These are phyloP conservation scores for Caloboletus firmus DNA, from an alignment of 1,284 basidiomycete species.

Conservation along the genomic window DNA sequence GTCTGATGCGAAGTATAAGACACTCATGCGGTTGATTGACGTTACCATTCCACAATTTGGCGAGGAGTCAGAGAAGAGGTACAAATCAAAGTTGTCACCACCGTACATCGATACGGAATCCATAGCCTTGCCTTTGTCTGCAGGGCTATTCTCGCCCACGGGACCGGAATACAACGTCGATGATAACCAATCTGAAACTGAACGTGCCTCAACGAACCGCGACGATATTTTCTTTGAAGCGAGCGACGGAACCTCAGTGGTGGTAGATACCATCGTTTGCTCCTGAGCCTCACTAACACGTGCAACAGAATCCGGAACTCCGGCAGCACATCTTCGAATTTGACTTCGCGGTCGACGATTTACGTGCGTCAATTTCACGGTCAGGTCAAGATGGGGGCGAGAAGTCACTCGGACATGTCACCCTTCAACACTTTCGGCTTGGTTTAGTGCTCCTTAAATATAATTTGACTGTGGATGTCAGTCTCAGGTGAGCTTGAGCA, in stretches of 20 bases:
- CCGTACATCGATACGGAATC: conserved; percentile 29
- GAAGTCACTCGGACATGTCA: conserved; percentile 75
- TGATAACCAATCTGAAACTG: conserved; percentile 52
- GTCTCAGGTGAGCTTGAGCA: conserved; percentile 57
- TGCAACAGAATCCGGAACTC: conserved; percentile 51
- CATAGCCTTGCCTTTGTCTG: conserved; percentile 50
- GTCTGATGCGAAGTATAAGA: conserved; percentile 95
- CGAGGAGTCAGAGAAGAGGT: conserved; percentile 42
- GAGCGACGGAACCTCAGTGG: conserved; percentile 62
- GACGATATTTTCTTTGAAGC: conserved; percentile 77
- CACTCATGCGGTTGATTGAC: conserved; percentile 91
- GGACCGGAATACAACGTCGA: conserved; percentile 71
- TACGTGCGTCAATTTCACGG: conserved; percentile 85
- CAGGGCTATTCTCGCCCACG: conserved; percentile 52
- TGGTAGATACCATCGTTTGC: conserved; percentile 34
- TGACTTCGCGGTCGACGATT: conserved; percentile 84
- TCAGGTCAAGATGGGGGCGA: conserved; percentile 62
- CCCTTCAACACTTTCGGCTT: conserved; percentile 80
- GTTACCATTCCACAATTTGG: conserved; percentile 87
- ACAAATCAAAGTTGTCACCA: conserved; percentile 28
- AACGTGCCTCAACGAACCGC: conserved; percentile 41
- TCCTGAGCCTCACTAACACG: conserved; percentile 19
- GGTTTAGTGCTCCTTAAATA: conserved; percentile 75
- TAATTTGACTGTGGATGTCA: conserved; percentile 88
- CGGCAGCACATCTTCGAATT: conserved; percentile 89